Base-by-base conservation (phyloP, 1,139 yeast genomes). In the Kurtzmaniella quercitrusa region DNA sequence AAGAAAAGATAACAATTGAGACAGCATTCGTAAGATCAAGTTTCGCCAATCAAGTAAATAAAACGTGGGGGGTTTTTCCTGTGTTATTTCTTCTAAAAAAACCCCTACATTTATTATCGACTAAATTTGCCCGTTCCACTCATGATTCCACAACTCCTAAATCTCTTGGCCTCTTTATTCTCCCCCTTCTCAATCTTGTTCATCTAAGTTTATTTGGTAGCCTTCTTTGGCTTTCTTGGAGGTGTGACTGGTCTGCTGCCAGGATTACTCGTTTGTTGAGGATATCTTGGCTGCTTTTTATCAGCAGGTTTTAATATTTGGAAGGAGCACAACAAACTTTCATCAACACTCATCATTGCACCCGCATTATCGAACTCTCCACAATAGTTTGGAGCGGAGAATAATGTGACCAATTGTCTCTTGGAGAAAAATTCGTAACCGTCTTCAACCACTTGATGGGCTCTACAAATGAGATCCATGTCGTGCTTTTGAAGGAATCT, bases 321-420 rank as follows among this genome's bases (percentile, higher is more conserved):
- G 85, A 93, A 93, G 15, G 97, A 90, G 73, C 98, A 93, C 58
- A 93, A 77, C 60, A 93, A 79, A 63, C 93, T 84, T 66, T 91
- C 97, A 65, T 93, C 98, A 45, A 93, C 98, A 58, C 95, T 84
- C 98, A 93, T 93, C 96, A 93, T 91, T 34, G 98, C 98, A 57
- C 98, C 98, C 9, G 97, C 97, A 64, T 93, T 93, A 66, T 93
- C 97, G 63, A 93, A 93, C 68, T 93, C 98, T 54, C 98, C 98
- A 78, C 98, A 93, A 65, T 93, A 93, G 68, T 93, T 93, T 53
- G 98, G 98, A 42, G 98, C 98, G 41, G 94, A 83, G 62, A 93
- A 93, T 52, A 93, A 75, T 17, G 98, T 93, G 44, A 93, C 98
- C 62, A 93, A 79, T 68, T 91, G 97, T 59, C 98, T 85, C 67